phyloP scores from a whole-genome alignment of 768 basidiomycete genomes.

The Calocera cornea region DNA sequence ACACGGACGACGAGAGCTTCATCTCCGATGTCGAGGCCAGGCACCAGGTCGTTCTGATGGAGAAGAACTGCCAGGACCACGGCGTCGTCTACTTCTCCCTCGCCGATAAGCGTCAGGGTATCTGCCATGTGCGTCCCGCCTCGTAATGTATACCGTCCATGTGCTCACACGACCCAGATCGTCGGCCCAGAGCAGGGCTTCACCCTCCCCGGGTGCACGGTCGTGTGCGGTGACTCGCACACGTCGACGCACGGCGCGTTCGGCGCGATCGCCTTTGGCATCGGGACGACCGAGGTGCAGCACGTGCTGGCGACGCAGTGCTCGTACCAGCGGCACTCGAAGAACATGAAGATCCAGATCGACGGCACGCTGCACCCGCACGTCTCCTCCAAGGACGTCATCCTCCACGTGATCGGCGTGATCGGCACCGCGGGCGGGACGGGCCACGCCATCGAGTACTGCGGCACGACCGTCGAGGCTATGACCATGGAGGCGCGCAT shows the following conservation, averaged over 20 bases:
- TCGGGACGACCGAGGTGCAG: slow-evolving; percentile 88
- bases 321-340: slow-evolving; percentile 69
- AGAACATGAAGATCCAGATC: slow-evolving; percentile 86
- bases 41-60: slow-evolving; percentile 66
- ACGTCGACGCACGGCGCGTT: slow-evolving; percentile 91
- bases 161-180: slow-evolving; percentile 28
- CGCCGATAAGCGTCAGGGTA: slow-evolving; percentile 76
- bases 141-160: slow-evolving; percentile 28
- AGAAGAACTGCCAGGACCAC: slow-evolving; percentile 83
- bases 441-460: slow-evolving; percentile 82
- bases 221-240: slow-evolving; percentile 87
- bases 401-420: slow-evolving; percentile 76
- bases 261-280: slow-evolving; percentile 84
- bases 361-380: slow-evolving; percentile 69
- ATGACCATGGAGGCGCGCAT: slow-evolving; percentile 85
- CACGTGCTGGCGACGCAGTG: slow-evolving; percentile 90
- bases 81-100: slow-evolving; percentile 86
- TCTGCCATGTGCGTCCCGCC: slow-evolving; percentile 46
- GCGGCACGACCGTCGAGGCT: slow-evolving; percentile 75
- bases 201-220: slow-evolving; percentile 66
- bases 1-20: slow-evolving; percentile 54
- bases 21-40: slow-evolving; percentile 75
- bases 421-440: slow-evolving; percentile 92
- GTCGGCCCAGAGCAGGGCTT: slow-evolving; percentile 93
- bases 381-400: slow-evolving; percentile 79